These are phyloP conservation scores for Nidularia sp. DNA, from an alignment of 768 basidiomycete species.

Conservation along the genomic window DNA sequence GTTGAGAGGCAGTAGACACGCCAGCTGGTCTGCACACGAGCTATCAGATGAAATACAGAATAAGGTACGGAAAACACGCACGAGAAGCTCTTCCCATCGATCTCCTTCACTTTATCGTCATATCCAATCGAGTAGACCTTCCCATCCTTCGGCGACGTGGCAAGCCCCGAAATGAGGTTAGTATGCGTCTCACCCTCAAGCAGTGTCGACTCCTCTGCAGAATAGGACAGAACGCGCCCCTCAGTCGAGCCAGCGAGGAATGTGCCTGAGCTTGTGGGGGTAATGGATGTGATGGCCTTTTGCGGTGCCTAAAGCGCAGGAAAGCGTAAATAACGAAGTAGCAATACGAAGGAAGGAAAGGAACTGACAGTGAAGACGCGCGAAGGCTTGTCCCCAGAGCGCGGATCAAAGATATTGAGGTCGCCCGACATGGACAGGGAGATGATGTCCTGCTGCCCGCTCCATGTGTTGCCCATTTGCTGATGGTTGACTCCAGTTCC, in stretches of 20 bases:
- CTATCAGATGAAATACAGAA: neutral
- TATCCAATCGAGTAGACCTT: slow-evolving; percentile 68
- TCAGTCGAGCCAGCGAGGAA: slow-evolving; percentile 82
- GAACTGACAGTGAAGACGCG: slow-evolving; percentile 55
- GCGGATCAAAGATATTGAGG: slow-evolving; percentile 78
- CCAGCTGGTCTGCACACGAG: slow-evolving; percentile 40
- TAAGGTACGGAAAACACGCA: slow-evolving; percentile 14
- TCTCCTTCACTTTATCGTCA: slow-evolving; percentile 76
- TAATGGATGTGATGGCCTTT: slow-evolving; percentile 69
- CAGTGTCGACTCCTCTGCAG: slow-evolving; percentile 38
- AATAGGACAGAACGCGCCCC: slow-evolving; percentile 69
- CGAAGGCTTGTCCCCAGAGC: slow-evolving; percentile 56
- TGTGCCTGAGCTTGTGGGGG: slow-evolving; percentile 42
- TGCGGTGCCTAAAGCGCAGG: slow-evolving; percentile 60
- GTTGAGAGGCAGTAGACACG: slow-evolving; percentile 56
- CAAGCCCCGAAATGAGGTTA: slow-evolving; percentile 63
- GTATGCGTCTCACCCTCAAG: slow-evolving; percentile 68
- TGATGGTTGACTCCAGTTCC: slow-evolving; percentile 76
- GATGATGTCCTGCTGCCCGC: slow-evolving; percentile 61
- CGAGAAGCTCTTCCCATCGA: slow-evolving; percentile 48
- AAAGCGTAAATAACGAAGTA: neutral
- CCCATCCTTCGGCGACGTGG: slow-evolving; percentile 39
- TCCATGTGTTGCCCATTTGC: slow-evolving; percentile 90
- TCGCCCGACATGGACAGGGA: slow-evolving; percentile 82
- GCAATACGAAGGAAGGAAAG: neutral